Base-by-base conservation (phyloP, 192 early-diverging fungal genomes). In the Coemansia sp. region DNA sequence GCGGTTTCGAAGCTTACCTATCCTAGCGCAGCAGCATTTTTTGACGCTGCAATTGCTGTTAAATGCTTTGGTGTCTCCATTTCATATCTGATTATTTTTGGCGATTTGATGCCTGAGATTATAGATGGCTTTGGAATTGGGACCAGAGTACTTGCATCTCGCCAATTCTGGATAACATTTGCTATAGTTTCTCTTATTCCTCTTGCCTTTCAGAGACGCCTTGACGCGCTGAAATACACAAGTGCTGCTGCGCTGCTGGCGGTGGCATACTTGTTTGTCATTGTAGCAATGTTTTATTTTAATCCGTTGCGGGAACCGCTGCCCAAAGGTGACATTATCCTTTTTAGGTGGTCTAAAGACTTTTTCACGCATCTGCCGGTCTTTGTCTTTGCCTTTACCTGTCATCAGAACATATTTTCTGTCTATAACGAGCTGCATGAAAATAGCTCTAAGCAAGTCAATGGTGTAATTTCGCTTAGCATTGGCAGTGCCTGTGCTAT, bases 311-410 rank as follows among this genome's bases (percentile, higher is more conserved):
- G 82, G 21, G 73, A 77, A 7, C 69, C 85, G n/a, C 84, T 88
- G 21, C 84, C 87, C 5, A 65, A 76, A 39, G 90, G 88, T 21
- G 81, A 88, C 13, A 80, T 93, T 61, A 83, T 86, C 43, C 41
- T 85, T 11, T 71, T 93, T 37, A 77, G 82, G 32, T 76, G 90
- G 76, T 87, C 80, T 13, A 80, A 76, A 40, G 81, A 85, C 41
- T 87, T 92, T 77, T 88, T 94, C 81, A 84, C 88, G 19, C 86
- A 87, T 19, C 73, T 98, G 47, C 98, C 98, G 2, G 92, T 99
- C 37, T 99, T 99, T 87, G 92, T 99, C 18, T 99, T 99, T 88
- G 95, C 95, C 9, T 99, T 97, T 67, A 99, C 98, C 19, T 99
- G 97, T 74, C 97, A 99, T 78, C 97, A 99, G 79, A 99, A 99